A percentile compares a stretch with the other conserved stretches of the same genome.
These are phyloP conservation scores for Suillus hirtellus DNA, from an alignment of 768 basidiomycete genomes.

Conservation along the genomic window DNA sequence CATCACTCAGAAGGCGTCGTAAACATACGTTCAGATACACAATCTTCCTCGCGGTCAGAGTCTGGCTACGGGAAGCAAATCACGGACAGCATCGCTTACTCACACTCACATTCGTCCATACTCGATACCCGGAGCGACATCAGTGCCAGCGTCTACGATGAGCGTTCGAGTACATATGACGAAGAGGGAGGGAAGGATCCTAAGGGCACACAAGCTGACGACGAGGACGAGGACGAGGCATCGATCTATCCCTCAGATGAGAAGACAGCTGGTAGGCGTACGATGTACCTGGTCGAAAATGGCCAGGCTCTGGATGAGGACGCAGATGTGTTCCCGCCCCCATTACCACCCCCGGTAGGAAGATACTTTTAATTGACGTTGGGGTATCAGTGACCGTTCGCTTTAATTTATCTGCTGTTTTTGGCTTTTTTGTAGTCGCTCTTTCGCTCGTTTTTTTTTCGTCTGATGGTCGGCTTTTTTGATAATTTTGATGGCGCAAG, in stretches of 20 bases:
- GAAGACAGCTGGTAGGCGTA: slow-evolving; percentile 35
- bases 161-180: slow-evolving; percentile 14
- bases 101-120: slow-evolving; percentile 4
- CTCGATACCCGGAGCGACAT: not conserved
- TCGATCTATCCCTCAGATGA: slow-evolving; percentile 29
- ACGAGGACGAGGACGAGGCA: slow-evolving; percentile 28
- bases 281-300: slow-evolving; percentile 35
- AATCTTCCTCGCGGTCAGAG: slow-evolving; percentile 24
- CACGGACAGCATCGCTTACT: slow-evolving; percentile 5
- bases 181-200: not conserved
- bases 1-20: slow-evolving; percentile 14
- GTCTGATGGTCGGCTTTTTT: not conserved
- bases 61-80: slow-evolving; percentile 22
- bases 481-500: not conserved
- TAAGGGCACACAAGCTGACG: slow-evolving; percentile 9
- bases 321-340: not conserved
- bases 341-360: not conserved
- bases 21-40: slow-evolving; percentile 23
- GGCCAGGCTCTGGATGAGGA: slow-evolving; percentile 24
- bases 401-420: slow-evolving; percentile 33
- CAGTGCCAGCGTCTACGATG: slow-evolving; percentile 7
- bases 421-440: slow-evolving; percentile 22
- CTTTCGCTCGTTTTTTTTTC: slow-evolving; percentile 11
- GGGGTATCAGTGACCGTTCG: slow-evolving; percentile 1
- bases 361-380: slow-evolving; percentile 7